phyloP scores from a whole-genome alignment of 1,284 basidiomycete species.

The Xanthoconium separans region DNA sequence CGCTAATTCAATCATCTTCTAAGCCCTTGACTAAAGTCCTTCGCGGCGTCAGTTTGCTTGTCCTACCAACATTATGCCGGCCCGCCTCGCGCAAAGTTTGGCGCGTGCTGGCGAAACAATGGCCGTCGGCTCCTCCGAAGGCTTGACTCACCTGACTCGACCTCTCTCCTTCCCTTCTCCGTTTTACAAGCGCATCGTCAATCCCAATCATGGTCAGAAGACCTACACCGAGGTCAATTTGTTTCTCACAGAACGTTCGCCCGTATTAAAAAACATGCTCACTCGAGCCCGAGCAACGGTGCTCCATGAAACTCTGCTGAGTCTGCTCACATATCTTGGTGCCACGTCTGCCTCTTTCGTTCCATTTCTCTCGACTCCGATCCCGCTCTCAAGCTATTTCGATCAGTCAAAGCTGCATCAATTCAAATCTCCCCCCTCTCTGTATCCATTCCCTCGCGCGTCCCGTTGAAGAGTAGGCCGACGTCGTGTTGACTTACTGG shows the following conservation, averaged over 20 bases:
- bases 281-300: conserved; percentile 1
- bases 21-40: too few species aligned
- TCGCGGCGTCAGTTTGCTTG: too few species aligned
- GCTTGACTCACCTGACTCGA: not conserved
- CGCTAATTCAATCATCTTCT: too few species aligned
- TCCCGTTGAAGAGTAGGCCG: too few species aligned
- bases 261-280: conserved; percentile 7
- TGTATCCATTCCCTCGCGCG: too few species aligned
- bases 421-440: too few species aligned
- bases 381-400: conserved; percentile 33
- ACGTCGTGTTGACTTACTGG: too few species aligned
- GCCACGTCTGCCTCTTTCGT: conserved; percentile 13
- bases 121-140: too few species aligned
- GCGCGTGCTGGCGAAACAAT: not conserved
- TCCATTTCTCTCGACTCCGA: conserved; percentile 30
- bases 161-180: not conserved
- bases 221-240: not conserved
- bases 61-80: not conserved
- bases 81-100: not conserved
- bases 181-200: not conserved
- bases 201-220: not conserved
- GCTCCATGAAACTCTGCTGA: conserved; percentile 16
- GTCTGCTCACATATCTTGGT: conserved; percentile 17
- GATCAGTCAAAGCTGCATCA: too few species aligned
- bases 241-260: not conserved